Base-by-base conservation (phyloP, 305 asterid species). In the Galium porrigens region DNA sequence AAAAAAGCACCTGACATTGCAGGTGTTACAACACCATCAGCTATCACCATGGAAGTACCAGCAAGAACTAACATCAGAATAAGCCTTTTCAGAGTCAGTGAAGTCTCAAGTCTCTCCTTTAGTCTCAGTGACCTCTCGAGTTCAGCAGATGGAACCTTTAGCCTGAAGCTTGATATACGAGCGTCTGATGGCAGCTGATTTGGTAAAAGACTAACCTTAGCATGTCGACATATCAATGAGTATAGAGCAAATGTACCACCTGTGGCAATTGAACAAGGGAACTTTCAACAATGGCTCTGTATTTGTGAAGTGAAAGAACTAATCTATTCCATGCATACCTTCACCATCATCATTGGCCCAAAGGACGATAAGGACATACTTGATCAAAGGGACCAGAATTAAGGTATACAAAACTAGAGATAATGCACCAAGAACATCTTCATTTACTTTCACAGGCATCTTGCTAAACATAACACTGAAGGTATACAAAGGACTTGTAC, bases 301-400 rank as follows among this genome's bases (percentile, higher is more conserved):
- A 58, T 71, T 69, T 79, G 34, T 42, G 30, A 25, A 3, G 14
- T 63, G 65, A 33, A 44, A 41, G 39, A 44, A 32, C 20, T 11
- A 49, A 15, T 36, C 17, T 1, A 55, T 63, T 42, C 61, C 57
- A 64, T 62, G 56, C 74, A 64, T 84, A 94, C 99, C 99, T 94
- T 94, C 97, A 72, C 99, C 99, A 63, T 94, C 94, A 70, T 94
- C 99, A 69, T 94, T 94, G 11, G 97, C 99, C 96, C 95, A 90
- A 56, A 94, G 94, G 80, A 94, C 97, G 73, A 90, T 82, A 52
- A 90, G 83, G 63, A 90, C 84, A 79, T 94, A 94, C 76, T 94
- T 94, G 80, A 94, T 74, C 72, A 94, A 76, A 66, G 99, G 89
- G 58, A 90, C 64, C 80, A 94, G 81, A 79, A 94, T 84, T 74